Evolutionary conservation across 164 flowering plant genomes (phyloP), one percentile per base, ranked within the genome.

Genomic region (Saururus chinensis): DNA sequence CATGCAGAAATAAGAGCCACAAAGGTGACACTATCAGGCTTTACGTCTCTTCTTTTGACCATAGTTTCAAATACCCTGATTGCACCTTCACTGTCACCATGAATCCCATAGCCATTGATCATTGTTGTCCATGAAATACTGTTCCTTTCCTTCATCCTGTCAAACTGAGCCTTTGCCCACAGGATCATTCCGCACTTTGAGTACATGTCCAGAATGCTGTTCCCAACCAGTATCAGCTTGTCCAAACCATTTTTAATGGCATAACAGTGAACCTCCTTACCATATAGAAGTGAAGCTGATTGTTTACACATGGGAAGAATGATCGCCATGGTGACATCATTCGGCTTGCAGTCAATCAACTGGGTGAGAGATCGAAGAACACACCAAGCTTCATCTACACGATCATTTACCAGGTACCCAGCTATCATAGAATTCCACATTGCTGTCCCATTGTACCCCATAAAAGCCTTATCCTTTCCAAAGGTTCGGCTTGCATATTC

Each of bases 161-260:
- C 52, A 58, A 73, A 73, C 45, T 60, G 65, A 55, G 40, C 61
- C 49, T 60, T 56, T 4, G 73, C 65, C 45, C 21, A 17, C 30
- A 20, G 56, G 12, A 70, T 58, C 68, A 51, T 58, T 19, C 75
- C 79, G 63, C 75, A 75, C 61, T 73, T 78, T 48, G 77, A 68
- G 51, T 78, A 73, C 81, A 78, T 71, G 61, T 73, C 73, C 55
- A 78, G 54, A 16, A 78, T 67, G 9, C 70, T 67, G 67, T 78
- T 78, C 40, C 73, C 73, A 11, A 78, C 78, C 10, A 64, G 48
- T 24, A 66, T 35, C 60, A 68, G 66, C 35, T 61, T 55, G 45
- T 68, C 68, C 53, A 77, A 57, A 25, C 76, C 70, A 42, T 51
- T 40, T 26, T 60, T 67, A 60, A 75, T 62, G 19, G 71, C 60